Percentiles rank a stretch among this genome's conserved stretches.
phyloP scores from a whole-genome alignment of 805 yeast species.

The Candida multigemmis region DNA sequence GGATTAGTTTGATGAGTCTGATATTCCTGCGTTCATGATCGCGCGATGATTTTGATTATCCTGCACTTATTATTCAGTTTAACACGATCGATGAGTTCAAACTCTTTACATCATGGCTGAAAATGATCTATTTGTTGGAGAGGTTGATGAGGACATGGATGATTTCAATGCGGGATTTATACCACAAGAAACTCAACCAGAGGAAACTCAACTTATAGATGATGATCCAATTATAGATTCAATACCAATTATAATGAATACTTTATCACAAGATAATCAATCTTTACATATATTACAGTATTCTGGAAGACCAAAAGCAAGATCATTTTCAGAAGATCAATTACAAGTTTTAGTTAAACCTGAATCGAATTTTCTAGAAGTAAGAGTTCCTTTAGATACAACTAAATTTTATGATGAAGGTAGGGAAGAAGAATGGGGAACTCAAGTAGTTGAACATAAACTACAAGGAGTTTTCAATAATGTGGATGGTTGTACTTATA shows the following conservation, averaged over 20 bases:
- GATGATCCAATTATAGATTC: constrained; percentile 33
- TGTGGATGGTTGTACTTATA: constrained; percentile 39
- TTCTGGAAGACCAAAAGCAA: constrained; percentile 44
- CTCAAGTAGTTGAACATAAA: constrained; percentile 48
- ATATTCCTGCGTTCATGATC: background rate
- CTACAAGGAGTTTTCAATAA: constrained; percentile 61
- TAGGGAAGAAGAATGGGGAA: constrained; percentile 58
- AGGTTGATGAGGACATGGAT: constrained; percentile 4
- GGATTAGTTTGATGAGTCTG: constrained; percentile 1
- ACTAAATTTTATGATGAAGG: constrained; percentile 55
- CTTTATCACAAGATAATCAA: constrained; percentile 13
- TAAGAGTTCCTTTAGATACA: constrained; percentile 70
- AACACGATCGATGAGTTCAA: too few species aligned
- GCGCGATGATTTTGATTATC: background rate
- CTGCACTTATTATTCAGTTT: background rate
- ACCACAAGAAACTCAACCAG: background rate
- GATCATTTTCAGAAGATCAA: constrained; percentile 25
- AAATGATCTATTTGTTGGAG: too few species aligned
- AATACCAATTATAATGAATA: constrained; percentile 24
- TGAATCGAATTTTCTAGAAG: constrained; percentile 55
- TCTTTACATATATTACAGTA: constrained; percentile 31
- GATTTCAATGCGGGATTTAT: constrained; percentile 1
- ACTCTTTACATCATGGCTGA: too few species aligned
- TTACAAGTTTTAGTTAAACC: constrained; percentile 41
- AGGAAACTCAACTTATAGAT: constrained; percentile 5